A percentile compares a stretch with the other conserved stretches of the same genome.
Conservation (phyloP, 2,329 filamentous ascomycete genomes). For the Polychaeton citri region DNA sequence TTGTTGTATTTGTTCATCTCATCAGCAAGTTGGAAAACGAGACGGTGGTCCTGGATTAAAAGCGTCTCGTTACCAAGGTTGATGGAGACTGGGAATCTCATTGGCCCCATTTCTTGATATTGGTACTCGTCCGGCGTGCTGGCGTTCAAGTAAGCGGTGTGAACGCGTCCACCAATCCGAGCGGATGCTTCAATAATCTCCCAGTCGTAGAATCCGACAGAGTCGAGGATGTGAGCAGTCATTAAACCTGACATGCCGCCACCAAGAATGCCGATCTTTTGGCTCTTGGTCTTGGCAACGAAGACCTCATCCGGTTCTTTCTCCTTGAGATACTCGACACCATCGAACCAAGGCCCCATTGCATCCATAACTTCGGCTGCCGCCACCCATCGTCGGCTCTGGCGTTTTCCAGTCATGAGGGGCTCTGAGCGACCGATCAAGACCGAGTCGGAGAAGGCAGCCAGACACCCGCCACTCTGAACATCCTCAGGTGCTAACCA, state of each 20-base stretch:
- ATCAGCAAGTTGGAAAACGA: constrained; percentile 51
- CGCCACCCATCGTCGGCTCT: too few species aligned
- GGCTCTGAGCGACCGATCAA: constrained; percentile 31
- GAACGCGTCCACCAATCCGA: constrained; percentile 50
- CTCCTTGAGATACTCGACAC: constrained; percentile 43
- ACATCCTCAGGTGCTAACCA: constrained; percentile 33
- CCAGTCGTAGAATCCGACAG: constrained; percentile 46
- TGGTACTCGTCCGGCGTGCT: constrained; percentile 48
- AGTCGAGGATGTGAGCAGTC: constrained; percentile 37
- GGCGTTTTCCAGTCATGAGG: constrained; percentile 19
- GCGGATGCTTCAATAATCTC: constrained; percentile 48
- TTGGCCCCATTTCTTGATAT: constrained; percentile 55
- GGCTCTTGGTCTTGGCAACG: constrained; percentile 41
- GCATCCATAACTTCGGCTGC: constrained; percentile 37
- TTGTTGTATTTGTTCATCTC: constrained; percentile 48
- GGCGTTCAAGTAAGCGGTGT: constrained; percentile 48
- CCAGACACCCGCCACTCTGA: constrained; percentile 27
- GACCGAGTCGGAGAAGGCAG: constrained; percentile 28
- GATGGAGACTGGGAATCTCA: constrained; percentile 46
- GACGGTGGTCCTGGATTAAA: constrained; percentile 48
- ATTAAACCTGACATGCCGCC: constrained; percentile 54
- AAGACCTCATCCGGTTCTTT: constrained; percentile 42
- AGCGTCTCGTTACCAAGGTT: constrained; percentile 41
- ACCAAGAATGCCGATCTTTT: constrained; percentile 49
- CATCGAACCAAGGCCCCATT: constrained; percentile 53